Evolutionary conservation across 805 yeast species (phyloP), one percentile per base, ranked within the genome.

Genomic region (Wickerhamomyces strasburgensis): DNA sequence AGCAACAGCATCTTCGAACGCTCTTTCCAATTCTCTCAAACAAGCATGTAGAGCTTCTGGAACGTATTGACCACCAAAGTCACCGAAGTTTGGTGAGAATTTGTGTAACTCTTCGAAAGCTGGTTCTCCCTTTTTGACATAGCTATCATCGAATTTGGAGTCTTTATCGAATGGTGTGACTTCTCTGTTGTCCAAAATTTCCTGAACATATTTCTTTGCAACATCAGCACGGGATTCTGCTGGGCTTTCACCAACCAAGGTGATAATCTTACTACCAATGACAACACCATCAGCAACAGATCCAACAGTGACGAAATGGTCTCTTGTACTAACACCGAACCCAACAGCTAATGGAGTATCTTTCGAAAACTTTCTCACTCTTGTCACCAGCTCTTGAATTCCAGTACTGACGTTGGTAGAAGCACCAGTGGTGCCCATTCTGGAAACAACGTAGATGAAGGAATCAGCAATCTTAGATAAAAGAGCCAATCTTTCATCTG

Each of bases 351-450:
- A 59, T 25, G 96, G 95, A 28, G 75, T 81, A 35, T 78, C 81
- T 16, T 79, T 78, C n/a, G 94, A 73, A 53, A 75, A 72, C 42
- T 74, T 70, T 58, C 95, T 76, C 14, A 93, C 95, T 48, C 87
- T 78, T 19, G 68, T 67, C 49, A 93, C 78, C 44, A 93, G 72
- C 29, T 68, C 75, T 18, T 78, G 75, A 38, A 90, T 74, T 44
- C 80, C 80, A 5, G 66, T 52, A 32, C 78, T 70, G 29, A 94
- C 77, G 16, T 71, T 66, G 14, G 81, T 73, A 16, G 79, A 66
- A 26, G 94, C 90, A 58, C 99, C 98, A 19, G 99, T 93, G 40
- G 95, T 80, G 48, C 98, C 97, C 99, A 93, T 93, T 60, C 95
- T 77, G 4, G 96, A 87, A 14, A 93, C 98, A 27, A 93, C 98